Evolutionary conservation across 495 filamentous ascomycete genomes (phyloP).

Genomic region (Neurospora cerealis): DNA sequence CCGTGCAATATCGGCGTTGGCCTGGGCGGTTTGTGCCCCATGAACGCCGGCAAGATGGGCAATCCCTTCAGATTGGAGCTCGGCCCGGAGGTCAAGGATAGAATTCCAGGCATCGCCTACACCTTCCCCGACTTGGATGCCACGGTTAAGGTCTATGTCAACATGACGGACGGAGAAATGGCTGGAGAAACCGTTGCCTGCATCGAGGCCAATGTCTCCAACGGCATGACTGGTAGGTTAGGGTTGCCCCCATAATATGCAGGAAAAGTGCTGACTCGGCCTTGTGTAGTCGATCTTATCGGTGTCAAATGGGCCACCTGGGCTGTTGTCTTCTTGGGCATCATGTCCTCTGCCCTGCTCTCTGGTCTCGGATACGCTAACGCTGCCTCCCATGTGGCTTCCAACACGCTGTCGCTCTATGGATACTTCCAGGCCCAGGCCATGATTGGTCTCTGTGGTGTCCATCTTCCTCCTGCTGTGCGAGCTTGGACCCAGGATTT

Average conservation of each 20-base stretch:
- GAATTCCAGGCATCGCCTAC: slow-evolving; percentile 80
- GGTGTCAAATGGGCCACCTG: slow-evolving; percentile 86
- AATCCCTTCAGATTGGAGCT: slow-evolving; percentile 60
- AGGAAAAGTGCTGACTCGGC: not conserved
- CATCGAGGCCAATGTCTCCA: slow-evolving; percentile 80
- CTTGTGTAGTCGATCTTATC: slow-evolving; percentile 57
- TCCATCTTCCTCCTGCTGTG: slow-evolving; percentile 83
- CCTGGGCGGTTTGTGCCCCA: slow-evolving; percentile 79
- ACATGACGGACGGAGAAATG: slow-evolving; percentile 38
- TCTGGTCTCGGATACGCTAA: slow-evolving; percentile 86
- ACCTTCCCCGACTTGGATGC: slow-evolving; percentile 89
- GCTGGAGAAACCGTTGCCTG: slow-evolving; percentile 62
- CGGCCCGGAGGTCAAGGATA: slow-evolving; percentile 40
- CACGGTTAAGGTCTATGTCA: slow-evolving; percentile 72
- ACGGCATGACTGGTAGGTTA: slow-evolving; percentile 61
- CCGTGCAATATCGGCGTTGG: slow-evolving; percentile 53
- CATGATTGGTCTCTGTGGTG: slow-evolving; percentile 80
- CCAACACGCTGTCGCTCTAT: slow-evolving; percentile 86
- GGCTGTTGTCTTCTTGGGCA: slow-evolving; percentile 71
- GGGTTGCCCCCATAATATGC: not conserved
- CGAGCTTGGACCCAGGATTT: slow-evolving; percentile 96
- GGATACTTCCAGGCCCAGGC: slow-evolving; percentile 95
- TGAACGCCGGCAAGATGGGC: slow-evolving; percentile 76
- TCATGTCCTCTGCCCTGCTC: slow-evolving; percentile 74
- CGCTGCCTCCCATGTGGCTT: slow-evolving; percentile 89